Evolutionary conservation across 441 rosid genomes (phyloP).

Genomic region (Erodium chrysanthum): DNA sequence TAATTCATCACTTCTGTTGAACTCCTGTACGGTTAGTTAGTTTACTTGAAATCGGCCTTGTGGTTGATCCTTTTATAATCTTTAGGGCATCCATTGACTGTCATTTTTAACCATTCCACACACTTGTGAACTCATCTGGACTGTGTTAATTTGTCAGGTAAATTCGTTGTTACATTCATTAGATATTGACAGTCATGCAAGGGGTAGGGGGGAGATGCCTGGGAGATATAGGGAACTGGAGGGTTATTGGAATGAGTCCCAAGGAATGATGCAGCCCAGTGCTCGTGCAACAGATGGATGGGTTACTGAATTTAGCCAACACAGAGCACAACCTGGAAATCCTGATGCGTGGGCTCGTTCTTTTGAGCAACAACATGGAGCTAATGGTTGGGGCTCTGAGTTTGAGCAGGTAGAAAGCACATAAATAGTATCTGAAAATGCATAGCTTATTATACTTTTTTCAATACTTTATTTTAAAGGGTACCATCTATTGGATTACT

Average conservation of each 20-base stretch:
- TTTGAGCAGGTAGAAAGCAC: conserved; percentile 77
- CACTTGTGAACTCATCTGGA: not conserved
- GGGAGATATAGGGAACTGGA: conserved; percentile 74
- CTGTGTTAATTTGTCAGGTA: conserved; percentile 41
- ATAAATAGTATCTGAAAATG: not conserved
- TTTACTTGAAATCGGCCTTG: too few relatives aligned
- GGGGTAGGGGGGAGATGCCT: conserved; percentile 57
- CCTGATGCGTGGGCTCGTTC: conserved; percentile 78
- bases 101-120: not conserved
- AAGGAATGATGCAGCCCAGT: conserved; percentile 50
- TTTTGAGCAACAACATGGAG: conserved; percentile 83
- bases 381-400: conserved; percentile 87
- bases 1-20: too few relatives aligned
- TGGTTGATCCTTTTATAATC: not conserved
- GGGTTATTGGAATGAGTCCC: conserved; percentile 92
- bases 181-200: conserved; percentile 64
- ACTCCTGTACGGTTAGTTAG: too few relatives aligned
- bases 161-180: conserved; percentile 72
- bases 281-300: conserved; percentile 64
- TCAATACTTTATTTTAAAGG: not conserved
- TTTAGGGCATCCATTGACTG: conserved; percentile 2
- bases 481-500: not conserved
- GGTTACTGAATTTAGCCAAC: conserved; percentile 64
- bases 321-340: conserved; percentile 37
- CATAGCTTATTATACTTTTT: not conserved